Evolutionary conservation across 1,284 basidiomycete genomes (phyloP), one percentile per base, ranked within the genome.

Genomic region (Ceratobasidium sp.): DNA sequence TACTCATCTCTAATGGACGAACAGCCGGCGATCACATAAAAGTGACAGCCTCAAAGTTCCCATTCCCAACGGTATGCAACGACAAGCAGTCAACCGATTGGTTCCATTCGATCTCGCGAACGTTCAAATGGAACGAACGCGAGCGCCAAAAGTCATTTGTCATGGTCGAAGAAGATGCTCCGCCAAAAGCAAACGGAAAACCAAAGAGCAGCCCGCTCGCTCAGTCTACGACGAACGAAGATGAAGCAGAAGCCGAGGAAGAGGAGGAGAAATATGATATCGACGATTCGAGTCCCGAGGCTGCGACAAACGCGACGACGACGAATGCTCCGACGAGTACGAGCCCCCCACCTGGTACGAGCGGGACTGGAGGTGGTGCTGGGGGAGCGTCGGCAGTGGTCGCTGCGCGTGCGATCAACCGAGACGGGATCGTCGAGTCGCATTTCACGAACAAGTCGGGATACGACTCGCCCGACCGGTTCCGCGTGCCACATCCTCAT

Each of bases 11-110:
- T 3, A 26, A 26, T 26, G 10, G 45, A n/a, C n/a, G 5, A 14
- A 58, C 82, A 96, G 94, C 98, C 88, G 97, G 97, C 55, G 97
- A 99, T 79, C 97, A 99, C 80, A 98, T 99, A 84, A 99, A 97
- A 83, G 92, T 99, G 73, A 97, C 93, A 0, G 97, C 97, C 0
- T 98, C 96, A 3, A 95, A 92, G 79, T 99, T 96, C 80, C 97
- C 97, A 3, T 99, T 99, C 86, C 97, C 97, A 0, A 99, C 97
- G 0, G 95, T 99, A 4, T 98, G 96, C 79, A 94, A 94, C 10
- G 94, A 98, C 79, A 97, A 97, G 76, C 96, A 98, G 80, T 96
- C 93, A 6, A 95, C 92, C 2, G 97, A 99, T 79, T 99, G 97
- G 97, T 99, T 99, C 88, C 90, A 94, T 75, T 88, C 96, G 10